These are phyloP conservation scores for Clonostachys rosea DNA, from an alignment of 2,329 filamentous ascomycete genomes.

Conservation along the genomic window DNA sequence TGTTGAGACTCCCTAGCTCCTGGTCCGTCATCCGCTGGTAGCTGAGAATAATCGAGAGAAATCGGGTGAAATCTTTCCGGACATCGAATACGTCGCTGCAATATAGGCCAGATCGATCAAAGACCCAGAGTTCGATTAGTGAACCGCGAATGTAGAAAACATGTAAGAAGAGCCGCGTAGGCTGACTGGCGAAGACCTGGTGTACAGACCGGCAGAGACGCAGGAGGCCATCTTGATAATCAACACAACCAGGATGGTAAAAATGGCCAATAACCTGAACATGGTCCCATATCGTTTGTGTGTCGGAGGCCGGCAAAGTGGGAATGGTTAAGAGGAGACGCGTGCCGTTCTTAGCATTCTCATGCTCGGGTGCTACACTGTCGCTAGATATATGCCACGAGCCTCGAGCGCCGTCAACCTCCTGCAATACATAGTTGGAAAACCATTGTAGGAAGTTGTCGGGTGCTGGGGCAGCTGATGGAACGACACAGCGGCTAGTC, in stretches of 20 bases:
- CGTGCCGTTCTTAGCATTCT: not conserved
- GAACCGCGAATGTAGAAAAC: slow-evolving; percentile 25
- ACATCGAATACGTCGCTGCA: slow-evolving; percentile 20
- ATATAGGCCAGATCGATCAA: slow-evolving; percentile 28
- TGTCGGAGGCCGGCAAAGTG: not conserved
- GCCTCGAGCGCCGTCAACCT: slow-evolving; percentile 6
- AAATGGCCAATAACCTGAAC: not conserved
- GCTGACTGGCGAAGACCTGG: slow-evolving; percentile 20
- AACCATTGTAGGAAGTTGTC: slow-evolving; percentile 10
- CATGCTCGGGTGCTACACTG: not conserved
- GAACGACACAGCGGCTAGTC: slow-evolving; percentile 4
- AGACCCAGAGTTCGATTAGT: slow-evolving; percentile 24
- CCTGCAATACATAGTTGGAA: slow-evolving; percentile 4
- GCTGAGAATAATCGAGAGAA: not conserved
- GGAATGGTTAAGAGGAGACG: not conserved
- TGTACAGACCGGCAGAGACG: slow-evolving; percentile 5
- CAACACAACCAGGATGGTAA: not conserved
- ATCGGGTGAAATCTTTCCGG: slow-evolving; percentile 10
- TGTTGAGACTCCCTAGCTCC: not conserved
- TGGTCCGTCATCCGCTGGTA: not conserved
- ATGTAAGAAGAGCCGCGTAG: slow-evolving; percentile 25
- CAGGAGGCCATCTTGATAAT: not conserved
- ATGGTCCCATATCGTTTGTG: not conserved
- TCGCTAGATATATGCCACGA: slow-evolving; percentile 4
- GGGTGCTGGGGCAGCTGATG: slow-evolving; percentile 6